A percentile compares a stretch with the other conserved stretches of the same genome.
These are phyloP conservation scores for Mycena alexandri DNA, from an alignment of 768 basidiomycete genomes.

Conservation along the genomic window DNA sequence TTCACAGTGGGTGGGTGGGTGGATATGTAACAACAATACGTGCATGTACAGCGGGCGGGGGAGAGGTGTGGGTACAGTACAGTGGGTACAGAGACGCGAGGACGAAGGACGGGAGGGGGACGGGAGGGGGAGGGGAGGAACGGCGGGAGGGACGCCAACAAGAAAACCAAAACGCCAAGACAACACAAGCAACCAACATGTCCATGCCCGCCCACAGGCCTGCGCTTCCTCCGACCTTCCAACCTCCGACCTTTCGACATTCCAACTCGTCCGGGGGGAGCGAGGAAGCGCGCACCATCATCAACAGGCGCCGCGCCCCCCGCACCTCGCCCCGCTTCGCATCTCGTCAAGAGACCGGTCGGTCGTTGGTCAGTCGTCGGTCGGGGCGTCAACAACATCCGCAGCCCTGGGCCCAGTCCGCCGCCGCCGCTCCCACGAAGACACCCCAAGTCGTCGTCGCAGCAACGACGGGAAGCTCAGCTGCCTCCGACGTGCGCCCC, in stretches of 20 bases:
- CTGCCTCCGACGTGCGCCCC: not conserved
- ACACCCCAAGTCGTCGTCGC: too few relatives aligned
- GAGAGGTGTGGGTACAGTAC: not conserved
- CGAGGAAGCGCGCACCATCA: not conserved
- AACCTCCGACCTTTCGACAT: too few relatives aligned
- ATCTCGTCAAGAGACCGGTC: conserved; percentile 33
- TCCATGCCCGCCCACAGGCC: conserved; percentile 14
- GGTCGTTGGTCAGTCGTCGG: conserved; percentile 12
- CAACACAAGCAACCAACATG: conserved; percentile 20
- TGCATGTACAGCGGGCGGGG: too few relatives aligned
- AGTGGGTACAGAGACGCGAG: not conserved
- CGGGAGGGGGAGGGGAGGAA: not conserved
- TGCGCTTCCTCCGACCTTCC: conserved; percentile 9
- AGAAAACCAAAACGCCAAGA: not conserved
- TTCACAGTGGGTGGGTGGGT: too few relatives aligned
- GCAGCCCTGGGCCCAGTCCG: conserved; percentile 11
- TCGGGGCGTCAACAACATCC: not conserved
- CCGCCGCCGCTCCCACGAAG: not conserved
- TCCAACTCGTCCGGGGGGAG: too few relatives aligned
- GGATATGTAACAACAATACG: too few relatives aligned
- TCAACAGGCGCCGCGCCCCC: too few relatives aligned
- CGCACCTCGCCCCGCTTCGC: not conserved
- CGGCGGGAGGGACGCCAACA: not conserved
- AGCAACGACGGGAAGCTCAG: too few relatives aligned
- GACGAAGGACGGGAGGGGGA: not conserved